These are phyloP conservation scores for Phlyctochytrium bullatum DNA, from an alignment of 192 early-diverging fungal genomes.

Conservation along the genomic window DNA sequence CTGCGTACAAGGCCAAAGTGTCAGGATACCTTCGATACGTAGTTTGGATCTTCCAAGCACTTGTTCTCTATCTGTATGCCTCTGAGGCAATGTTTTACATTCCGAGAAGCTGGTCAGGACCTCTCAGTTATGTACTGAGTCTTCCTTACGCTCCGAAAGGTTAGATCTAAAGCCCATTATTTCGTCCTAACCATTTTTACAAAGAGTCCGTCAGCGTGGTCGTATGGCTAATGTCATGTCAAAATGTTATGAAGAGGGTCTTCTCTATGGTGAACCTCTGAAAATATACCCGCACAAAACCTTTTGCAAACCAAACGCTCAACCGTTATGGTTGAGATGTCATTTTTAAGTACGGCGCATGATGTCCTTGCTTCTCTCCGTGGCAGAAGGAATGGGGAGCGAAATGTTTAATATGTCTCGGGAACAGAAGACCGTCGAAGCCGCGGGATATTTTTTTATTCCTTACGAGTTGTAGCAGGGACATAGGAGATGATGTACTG, in stretches of 20 bases:
- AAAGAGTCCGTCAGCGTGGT: conserved; percentile 18
- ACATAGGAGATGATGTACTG: too few species aligned
- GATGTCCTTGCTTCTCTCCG: neutral
- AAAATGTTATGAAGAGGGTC: conserved; percentile 15
- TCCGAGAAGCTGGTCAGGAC: conserved; percentile 16
- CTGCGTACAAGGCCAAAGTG: conserved; percentile 18
- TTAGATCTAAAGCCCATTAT: neutral
- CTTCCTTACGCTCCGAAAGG: conserved; percentile 22
- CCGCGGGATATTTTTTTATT: too few species aligned
- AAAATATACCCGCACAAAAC: neutral
- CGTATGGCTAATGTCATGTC: conserved; percentile 23
- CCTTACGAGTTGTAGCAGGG: too few species aligned
- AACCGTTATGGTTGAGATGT: neutral
- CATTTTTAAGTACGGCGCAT: neutral
- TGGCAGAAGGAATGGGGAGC: neutral
- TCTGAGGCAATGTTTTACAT: conserved; percentile 22
- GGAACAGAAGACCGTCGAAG: conserved; percentile 94
- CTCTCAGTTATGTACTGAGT: conserved; percentile 9
- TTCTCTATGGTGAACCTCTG: neutral
- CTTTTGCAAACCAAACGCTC: neutral
- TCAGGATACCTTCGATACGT: conserved; percentile 17
- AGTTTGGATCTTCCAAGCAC: conserved; percentile 11
- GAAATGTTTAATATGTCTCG: conserved; percentile 46
- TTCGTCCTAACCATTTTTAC: neutral
- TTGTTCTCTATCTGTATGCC: conserved; percentile 7